These are phyloP conservation scores for Ceratobasidium sp. DNA, from an alignment of 1,284 basidiomycete genomes.

Conservation along the genomic window DNA sequence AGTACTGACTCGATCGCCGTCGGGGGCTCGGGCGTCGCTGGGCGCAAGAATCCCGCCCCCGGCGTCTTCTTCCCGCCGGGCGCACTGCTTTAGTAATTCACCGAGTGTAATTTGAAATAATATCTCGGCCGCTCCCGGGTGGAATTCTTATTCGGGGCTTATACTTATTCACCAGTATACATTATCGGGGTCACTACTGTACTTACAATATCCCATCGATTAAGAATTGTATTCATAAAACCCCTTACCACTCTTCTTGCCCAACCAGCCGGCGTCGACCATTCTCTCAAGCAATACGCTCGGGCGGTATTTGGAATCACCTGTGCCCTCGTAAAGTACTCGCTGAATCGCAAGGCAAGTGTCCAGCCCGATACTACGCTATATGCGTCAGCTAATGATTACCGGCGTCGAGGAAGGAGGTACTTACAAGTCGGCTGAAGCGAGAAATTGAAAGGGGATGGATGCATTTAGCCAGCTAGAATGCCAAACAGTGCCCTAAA, in stretches of 20 bases:
- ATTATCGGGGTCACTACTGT: constrained; percentile 5
- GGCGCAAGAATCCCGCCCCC: no score
- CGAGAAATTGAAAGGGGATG: constrained; percentile 5
- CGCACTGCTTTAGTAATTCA: neutral
- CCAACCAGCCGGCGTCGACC: constrained; percentile 96
- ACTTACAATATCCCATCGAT: no score
- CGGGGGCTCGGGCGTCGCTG: no score
- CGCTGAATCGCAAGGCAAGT: constrained; percentile 92
- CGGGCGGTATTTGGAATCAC: constrained; percentile 97
- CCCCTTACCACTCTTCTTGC: constrained; percentile 90
- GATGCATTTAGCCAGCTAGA: neutral
- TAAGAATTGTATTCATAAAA: constrained; percentile 76
- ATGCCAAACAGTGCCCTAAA: neutral
- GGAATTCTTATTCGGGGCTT: neutral
- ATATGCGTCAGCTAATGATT: constrained; percentile 22
- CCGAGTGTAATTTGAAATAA: neutral
- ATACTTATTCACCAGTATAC: neutral
- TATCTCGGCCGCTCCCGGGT: neutral
- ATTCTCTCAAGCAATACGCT: constrained; percentile 90
- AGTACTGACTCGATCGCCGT: no score
- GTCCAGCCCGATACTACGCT: constrained; percentile 85
- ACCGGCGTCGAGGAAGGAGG: constrained; percentile 6
- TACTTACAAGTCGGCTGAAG: constrained; percentile 81
- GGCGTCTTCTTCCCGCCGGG: no score
- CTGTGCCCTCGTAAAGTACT: constrained; percentile 88